phyloP scores from a whole-genome alignment of 2,329 filamentous ascomycete species.

The Ceratocystis papillata region DNA sequence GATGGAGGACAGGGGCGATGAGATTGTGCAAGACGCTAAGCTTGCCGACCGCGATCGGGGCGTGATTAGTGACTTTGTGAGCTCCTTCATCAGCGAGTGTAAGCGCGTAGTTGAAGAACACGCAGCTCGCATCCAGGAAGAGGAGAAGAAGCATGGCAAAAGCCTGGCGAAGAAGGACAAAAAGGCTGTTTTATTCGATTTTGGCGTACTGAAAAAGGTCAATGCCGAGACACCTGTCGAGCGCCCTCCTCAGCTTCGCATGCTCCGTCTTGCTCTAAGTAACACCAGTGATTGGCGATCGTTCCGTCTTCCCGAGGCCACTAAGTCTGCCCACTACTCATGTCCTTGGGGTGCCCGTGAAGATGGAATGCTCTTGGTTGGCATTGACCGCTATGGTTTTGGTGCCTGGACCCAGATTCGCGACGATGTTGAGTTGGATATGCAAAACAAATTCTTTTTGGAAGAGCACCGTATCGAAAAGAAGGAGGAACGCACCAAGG shows the following conservation, averaged over 20 bases:
- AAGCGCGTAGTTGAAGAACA: slow-evolving; percentile 53
- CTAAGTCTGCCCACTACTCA: slow-evolving; percentile 81
- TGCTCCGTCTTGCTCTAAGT: slow-evolving; percentile 65
- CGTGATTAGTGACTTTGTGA: slow-evolving; percentile 64
- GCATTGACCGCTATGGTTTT: slow-evolving; percentile 86
- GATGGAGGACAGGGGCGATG: slow-evolving; percentile 75
- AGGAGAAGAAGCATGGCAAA: slow-evolving; percentile 73
- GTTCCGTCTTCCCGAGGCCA: slow-evolving; percentile 83
- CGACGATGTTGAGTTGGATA: slow-evolving; percentile 75
- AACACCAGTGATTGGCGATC: slow-evolving; percentile 58
- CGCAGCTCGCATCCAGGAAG: slow-evolving; percentile 61
- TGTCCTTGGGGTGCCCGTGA: slow-evolving; percentile 88
- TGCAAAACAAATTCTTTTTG: slow-evolving; percentile 85
- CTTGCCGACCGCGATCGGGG: slow-evolving; percentile 70
- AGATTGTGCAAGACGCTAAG: slow-evolving; percentile 78
- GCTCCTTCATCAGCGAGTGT: slow-evolving; percentile 56
- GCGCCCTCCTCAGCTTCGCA: slow-evolving; percentile 75
- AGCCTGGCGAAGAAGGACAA: slow-evolving; percentile 89
- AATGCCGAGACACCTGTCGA: slow-evolving; percentile 94
- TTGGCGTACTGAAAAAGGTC: slow-evolving; percentile 81
- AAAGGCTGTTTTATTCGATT: slow-evolving; percentile 93
- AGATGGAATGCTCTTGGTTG: slow-evolving; percentile 92
- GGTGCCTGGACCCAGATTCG: slow-evolving; percentile 92
- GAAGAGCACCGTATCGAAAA: slow-evolving; percentile 98
- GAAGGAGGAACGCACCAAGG: slow-evolving; percentile 80